These are phyloP conservation scores for Bacidia rubella DNA, from an alignment of 495 filamentous ascomycete species.

Conservation along the genomic window DNA sequence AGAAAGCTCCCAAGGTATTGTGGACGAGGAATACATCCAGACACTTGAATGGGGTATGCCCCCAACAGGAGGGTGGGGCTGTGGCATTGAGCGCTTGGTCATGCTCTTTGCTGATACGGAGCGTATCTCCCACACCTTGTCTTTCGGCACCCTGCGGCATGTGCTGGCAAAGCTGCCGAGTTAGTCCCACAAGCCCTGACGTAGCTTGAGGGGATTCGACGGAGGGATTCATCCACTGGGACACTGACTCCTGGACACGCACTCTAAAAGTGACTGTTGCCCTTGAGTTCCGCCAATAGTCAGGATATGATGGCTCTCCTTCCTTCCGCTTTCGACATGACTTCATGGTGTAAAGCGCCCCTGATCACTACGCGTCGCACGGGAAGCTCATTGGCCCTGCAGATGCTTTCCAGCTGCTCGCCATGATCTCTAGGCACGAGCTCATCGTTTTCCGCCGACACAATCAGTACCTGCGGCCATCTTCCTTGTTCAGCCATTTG, in stretches of 20 bases:
- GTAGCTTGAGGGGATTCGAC: too few relatives aligned
- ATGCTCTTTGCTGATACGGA: constrained; percentile 73
- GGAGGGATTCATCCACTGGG: too few relatives aligned
- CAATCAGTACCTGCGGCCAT: constrained; percentile 33
- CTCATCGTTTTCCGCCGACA: constrained; percentile 55
- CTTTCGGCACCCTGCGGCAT: constrained; percentile 76
- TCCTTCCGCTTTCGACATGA: constrained; percentile 28
- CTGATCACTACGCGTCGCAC: constrained; percentile 25
- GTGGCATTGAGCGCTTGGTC: constrained; percentile 74
- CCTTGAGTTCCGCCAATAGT: neutral
- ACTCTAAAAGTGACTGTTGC: neutral
- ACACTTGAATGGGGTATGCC: constrained; percentile 80
- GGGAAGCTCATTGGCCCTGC: constrained; percentile 21
- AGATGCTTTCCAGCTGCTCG: constrained; percentile 31
- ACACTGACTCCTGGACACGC: neutral
- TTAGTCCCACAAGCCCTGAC: too few relatives aligned
- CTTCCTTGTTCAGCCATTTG: constrained; percentile 18
- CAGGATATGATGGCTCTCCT: constrained; percentile 26
- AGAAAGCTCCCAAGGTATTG: constrained; percentile 25
- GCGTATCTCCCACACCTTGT: constrained; percentile 68
- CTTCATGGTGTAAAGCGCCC: constrained; percentile 42
- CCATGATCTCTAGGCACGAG: constrained; percentile 48
- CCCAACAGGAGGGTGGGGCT: constrained; percentile 92
- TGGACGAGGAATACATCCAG: constrained; percentile 76
- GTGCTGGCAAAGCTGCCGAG: constrained; percentile 27